Base-by-base conservation (phyloP, 1,139 yeast genomes). In the Starmera stellimalicola region DNA sequence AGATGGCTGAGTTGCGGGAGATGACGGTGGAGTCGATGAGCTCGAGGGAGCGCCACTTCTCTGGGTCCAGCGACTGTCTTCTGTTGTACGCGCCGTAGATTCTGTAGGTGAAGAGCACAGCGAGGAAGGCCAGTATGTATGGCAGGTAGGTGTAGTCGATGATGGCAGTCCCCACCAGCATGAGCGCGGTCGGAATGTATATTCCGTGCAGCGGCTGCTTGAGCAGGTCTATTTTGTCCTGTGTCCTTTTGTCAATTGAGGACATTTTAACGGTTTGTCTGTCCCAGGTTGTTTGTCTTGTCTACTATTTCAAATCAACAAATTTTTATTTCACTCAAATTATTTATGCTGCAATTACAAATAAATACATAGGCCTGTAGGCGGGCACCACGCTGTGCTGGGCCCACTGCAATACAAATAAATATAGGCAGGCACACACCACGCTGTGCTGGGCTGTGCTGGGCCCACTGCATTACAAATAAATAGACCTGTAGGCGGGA, bases 161-260 rank as follows among this genome's bases (percentile, higher is more conserved):
- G 44, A 80, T 65, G 24, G 63, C 55, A 7, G 78, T 68, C 18
- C 93, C 93, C 27, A 67, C 65, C n/a, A 78, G 37, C 36, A 80
- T 65, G 35, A 81, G 63, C 2, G 62, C 71, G 23, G 70, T 58
- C 6, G 93, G 93, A 41, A 81, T 80, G 50, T 71, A 75, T 33
- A 81, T 70, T 29, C 85, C 84, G 51, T 81, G 91, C 31, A 80
- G 55, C 7, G 87, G 84, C 37, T 73, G 67, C 50, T 75, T 70
- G 44, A 76, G 29, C 18, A 47, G 36, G 11, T 42, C 47, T 22
- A 29, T 37, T 20, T 41, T 43, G 25, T 22, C 25, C 6, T 6
- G 6, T n/a, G 25, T 22, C 12, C 12, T 22, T 14, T 22, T 22
- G 5, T 22, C 25, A 8, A 22, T 22, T n/a, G 25, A 22, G 7